These are phyloP conservation scores for Ganoderma sinense DNA, from an alignment of 1,284 basidiomycete genomes.

Conservation along the genomic window DNA sequence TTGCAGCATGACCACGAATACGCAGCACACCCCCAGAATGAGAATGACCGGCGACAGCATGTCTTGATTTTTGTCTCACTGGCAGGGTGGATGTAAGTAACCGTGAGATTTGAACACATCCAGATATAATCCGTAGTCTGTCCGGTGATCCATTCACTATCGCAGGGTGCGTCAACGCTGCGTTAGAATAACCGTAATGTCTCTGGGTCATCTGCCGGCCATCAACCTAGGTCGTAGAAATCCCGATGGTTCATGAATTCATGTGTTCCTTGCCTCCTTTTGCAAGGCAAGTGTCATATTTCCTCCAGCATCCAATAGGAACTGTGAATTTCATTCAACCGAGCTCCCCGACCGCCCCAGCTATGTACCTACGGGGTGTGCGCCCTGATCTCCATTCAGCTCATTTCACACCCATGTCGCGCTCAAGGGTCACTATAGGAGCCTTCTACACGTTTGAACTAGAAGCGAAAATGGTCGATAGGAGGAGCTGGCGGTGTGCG, in stretches of 20 bases:
- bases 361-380: neutral
- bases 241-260: neutral
- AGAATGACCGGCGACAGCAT: neutral
- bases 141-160: neutral
- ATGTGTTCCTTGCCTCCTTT: neutral
- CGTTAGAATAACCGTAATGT: neutral
- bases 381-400: neutral
- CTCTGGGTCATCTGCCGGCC: neutral
- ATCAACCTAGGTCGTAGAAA: neutral
- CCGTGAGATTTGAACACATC: neutral
- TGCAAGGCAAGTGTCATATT: neutral
- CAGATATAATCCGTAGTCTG: neutral
- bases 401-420: neutral
- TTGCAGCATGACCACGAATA: neutral
- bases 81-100: neutral
- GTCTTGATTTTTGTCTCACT: neutral
- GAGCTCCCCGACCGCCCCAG: conserved; percentile 1
- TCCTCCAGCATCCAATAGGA: neutral
- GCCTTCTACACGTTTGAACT: neutral
- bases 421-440: neutral
- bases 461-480: neutral
- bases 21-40: neutral
- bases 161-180: neutral
- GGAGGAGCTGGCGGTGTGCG: neutral
- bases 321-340: neutral